Evolutionary conservation across 2,329 filamentous ascomycete species (phyloP), one percentile per base, ranked within the genome.

Genomic region (Ophidiomyces ophidiicola): DNA sequence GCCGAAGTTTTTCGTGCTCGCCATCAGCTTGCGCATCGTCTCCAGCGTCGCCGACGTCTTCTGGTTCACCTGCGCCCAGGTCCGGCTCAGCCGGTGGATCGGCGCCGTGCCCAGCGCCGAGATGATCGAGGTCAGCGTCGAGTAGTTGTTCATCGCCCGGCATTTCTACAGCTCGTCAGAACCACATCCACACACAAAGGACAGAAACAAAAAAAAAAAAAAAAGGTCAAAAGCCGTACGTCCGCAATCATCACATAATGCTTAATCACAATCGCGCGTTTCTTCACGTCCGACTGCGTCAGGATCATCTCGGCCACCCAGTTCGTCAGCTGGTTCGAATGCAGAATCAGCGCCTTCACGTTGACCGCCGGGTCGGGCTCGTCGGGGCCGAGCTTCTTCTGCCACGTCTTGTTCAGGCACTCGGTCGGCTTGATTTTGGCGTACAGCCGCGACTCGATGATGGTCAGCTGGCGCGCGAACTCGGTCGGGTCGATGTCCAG

Each of bases 241-340:
- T 98, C 90, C 46, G 90, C 90, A 44, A 98, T 86, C 25, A 83
- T 76, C 44, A 98, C 86, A 64, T 96, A 98, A 60, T 96, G 90
- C 61, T 96, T 96, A 62, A 98, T 94, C 31, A 98, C 90, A 23
- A 93, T 82, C 18, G 96, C 88, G 51, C 90, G 77, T 61, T 93
- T 92, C 68, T 90, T 94, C 46, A 94, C 83, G 57, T 98, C 90
- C 52, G 80, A 75, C 61, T 98, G 90, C 0, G 82, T 87, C 46
- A 98, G 64, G 50, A 98, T 96, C 90, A 98, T 96, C 61, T 96
- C 88, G 20, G 90, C 90, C 36, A 96, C 90, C 90, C 90, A 98
- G 58, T 96, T 98, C 4, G 90, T 98, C 69, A 98, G 78, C 60
- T 96, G 88, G 55, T 98, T 98, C 0, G 90, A 96, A 63, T 98